Base-by-base conservation (phyloP, 176 grass and related monocot genomes). In the Hsuehochloa calcarea region DNA sequence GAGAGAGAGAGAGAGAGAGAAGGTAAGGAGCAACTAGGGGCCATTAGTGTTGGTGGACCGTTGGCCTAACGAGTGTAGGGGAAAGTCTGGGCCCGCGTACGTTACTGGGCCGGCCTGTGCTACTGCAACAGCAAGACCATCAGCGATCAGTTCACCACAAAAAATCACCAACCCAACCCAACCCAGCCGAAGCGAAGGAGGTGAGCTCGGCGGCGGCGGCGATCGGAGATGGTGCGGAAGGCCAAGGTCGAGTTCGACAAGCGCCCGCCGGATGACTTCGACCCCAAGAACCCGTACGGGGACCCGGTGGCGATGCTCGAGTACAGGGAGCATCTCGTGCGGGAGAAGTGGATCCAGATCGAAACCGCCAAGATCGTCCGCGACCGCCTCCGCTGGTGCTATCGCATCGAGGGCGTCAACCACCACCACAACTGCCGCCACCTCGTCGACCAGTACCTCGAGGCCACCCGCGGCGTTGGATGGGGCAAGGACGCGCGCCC, bases 291-390 rank as follows among this genome's bases (percentile, higher is more conserved):
- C 74, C 96, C 96, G 59, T 94, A 95, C 51, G 93, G 72, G 44
- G 96, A 98, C 44, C 96, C 96, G 51, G 96, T 98, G 81, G 96
- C 96, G 81, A 96, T 98, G 93, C 96, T 98, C 15, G 96, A 98
- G 72, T 89, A 92, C 75, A 70, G 96, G 80, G 96, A 98, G 84
- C 78, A 99, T 81, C 88, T 99, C 73, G 96, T 99, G 80, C 77
- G 96, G 82, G 96, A 99, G 93, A 99, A 99, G 72, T 99, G 93
- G 91, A 99, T 99, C 90, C 93, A 99, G 90, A 99, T 99, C 90
- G 96, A 99, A 78, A 99, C 93, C 22, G 96, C 96, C 56, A 99
- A 99, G 96, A 99, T 99, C 84, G 88, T 99, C 80, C 86, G 96
- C 58, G 96, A 99, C 29, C 91, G 93, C 80, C 89, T 99, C 51